These are phyloP conservation scores for Fonsecaea erecta DNA, from an alignment of 2,329 filamentous ascomycete genomes.

Conservation along the genomic window DNA sequence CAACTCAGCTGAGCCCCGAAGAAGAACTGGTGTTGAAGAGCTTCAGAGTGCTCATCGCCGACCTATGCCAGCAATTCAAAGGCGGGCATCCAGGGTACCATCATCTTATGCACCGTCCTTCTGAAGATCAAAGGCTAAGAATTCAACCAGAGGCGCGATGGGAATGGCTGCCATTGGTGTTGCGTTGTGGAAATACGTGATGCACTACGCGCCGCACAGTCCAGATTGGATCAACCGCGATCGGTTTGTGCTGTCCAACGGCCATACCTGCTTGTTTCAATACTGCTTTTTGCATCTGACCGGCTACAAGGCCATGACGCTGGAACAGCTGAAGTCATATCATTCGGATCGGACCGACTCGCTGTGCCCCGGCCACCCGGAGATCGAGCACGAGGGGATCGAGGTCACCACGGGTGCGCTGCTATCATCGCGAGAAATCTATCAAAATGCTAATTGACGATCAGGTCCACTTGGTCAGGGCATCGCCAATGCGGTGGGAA, in stretches of 20 bases:
- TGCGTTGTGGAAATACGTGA: constrained; percentile 65
- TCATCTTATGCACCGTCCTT: background rate
- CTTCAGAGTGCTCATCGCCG: constrained; percentile 67
- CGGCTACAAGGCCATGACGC: constrained; percentile 60
- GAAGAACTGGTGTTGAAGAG: constrained; percentile 61
- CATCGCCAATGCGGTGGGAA: constrained; percentile 62
- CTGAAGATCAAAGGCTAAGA: background rate
- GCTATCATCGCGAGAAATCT: too few species aligned
- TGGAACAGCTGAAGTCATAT: constrained; percentile 63
- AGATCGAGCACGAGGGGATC: constrained; percentile 60
- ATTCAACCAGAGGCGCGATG: constrained; percentile 55
- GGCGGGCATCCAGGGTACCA: constrained; percentile 70
- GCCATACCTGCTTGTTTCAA: constrained; percentile 61
- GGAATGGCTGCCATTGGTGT: constrained; percentile 67
- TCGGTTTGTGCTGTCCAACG: constrained; percentile 67
- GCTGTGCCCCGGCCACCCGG: constrained; percentile 57
- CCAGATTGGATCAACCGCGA: constrained; percentile 65
- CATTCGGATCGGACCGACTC: constrained; percentile 55
- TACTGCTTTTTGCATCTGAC: constrained; percentile 60
- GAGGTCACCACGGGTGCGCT: constrained; percentile 64
- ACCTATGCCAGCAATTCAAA: constrained; percentile 71
- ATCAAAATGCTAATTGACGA: too few species aligned
- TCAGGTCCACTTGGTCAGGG: too few species aligned
- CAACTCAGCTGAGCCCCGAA: constrained; percentile 1
- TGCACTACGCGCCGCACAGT: constrained; percentile 63